Conservation (phyloP, 129 eudicot species). For the Flaveria robusta region DNA sequence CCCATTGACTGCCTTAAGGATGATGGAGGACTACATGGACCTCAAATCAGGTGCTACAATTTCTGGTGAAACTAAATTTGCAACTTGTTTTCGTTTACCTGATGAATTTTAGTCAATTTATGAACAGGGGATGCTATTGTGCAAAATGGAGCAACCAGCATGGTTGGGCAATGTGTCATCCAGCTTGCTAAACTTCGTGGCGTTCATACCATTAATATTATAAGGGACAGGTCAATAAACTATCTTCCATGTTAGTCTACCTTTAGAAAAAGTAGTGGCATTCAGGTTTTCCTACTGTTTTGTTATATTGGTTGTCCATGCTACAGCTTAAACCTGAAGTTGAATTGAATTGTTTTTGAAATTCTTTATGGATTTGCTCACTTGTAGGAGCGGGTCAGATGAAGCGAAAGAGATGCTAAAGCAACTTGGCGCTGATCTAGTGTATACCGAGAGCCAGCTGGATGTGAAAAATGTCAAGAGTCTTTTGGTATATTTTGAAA, state of each 20-base stretch:
- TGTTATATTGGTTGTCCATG: neutral
- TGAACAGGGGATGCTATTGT: constrained; percentile 82
- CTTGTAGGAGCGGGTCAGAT: constrained; percentile 78
- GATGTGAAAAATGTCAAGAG: constrained; percentile 70
- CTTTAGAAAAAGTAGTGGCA: constrained; percentile 11
- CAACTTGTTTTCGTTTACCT: constrained; percentile 14
- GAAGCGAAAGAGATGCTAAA: constrained; percentile 78
- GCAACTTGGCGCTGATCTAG: constrained; percentile 86
- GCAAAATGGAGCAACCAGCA: constrained; percentile 98
- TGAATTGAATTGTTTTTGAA: too few species aligned
- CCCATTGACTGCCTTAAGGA: constrained; percentile 89
- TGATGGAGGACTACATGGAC: constrained; percentile 83
- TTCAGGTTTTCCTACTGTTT: neutral
- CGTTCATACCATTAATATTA: constrained; percentile 70
- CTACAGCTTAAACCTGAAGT: neutral
- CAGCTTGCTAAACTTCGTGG: constrained; percentile 86
- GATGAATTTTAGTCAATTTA: constrained; percentile 10
- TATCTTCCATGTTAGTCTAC: neutral
- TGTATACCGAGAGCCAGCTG: constrained; percentile 81
- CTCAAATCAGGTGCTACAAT: constrained; percentile 69
- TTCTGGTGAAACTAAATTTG: neutral
- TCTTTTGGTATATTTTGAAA: constrained; percentile 58
- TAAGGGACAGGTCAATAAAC: constrained; percentile 76
- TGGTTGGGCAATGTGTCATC: constrained; percentile 95
- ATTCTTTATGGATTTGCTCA: neutral